Conservation (phyloP, 2,329 filamentous ascomycete species). For the Cercospora sesami region DNA sequence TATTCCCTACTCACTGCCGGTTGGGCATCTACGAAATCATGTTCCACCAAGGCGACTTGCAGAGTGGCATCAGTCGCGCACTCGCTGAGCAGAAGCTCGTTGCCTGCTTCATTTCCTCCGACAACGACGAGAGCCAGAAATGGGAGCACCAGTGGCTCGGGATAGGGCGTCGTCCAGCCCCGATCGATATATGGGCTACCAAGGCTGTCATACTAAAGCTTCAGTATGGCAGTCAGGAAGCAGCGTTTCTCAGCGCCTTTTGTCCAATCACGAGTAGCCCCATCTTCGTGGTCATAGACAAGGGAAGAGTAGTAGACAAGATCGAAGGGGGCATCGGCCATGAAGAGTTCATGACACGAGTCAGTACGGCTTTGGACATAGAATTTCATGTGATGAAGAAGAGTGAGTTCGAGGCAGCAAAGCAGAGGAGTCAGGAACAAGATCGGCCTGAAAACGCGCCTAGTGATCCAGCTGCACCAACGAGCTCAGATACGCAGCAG, state of each 20-base stretch:
- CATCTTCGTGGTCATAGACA: conserved; percentile 71
- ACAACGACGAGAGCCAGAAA: conserved; percentile 63
- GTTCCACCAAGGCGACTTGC: conserved; percentile 79
- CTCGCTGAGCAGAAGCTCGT: conserved; percentile 75
- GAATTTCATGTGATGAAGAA: conserved; percentile 24
- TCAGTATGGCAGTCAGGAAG: conserved; percentile 72
- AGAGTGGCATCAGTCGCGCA: conserved; percentile 76
- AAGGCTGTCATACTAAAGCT: conserved; percentile 71
- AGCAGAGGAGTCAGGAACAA: conserved; percentile 12
- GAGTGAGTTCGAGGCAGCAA: conserved; percentile 15
- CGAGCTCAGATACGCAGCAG: not conserved
- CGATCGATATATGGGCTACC: conserved; percentile 53
- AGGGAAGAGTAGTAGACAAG: conserved; percentile 76
- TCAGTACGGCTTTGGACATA: conserved; percentile 48
- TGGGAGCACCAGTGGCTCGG: conserved; percentile 40
- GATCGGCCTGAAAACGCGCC: not conserved
- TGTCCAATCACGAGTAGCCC: conserved; percentile 79
- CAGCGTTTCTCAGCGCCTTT: conserved; percentile 76
- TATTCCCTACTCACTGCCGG: not conserved
- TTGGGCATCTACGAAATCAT: conserved; percentile 48
- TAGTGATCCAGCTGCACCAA: not conserved
- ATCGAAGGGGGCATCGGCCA: conserved; percentile 65
- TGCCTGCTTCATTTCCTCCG: conserved; percentile 74
- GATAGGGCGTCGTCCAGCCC: conserved; percentile 1
- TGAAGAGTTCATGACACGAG: conserved; percentile 61